phyloP scores from a whole-genome alignment of 1,139 yeast genomes.

The Zygoascus sp. region DNA sequence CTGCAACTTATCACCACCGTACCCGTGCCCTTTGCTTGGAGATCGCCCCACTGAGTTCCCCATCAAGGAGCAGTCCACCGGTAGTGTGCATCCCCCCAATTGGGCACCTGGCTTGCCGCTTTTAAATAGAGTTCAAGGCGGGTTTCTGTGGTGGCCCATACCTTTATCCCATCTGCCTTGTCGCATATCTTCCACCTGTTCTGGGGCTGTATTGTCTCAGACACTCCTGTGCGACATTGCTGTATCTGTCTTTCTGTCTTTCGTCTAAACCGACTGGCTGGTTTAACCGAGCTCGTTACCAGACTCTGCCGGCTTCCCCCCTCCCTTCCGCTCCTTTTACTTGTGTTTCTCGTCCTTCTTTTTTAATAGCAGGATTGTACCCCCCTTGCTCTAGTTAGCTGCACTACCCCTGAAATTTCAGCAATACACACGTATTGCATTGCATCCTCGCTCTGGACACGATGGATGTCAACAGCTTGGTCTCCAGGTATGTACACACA shows the following conservation, averaged over 20 bases:
- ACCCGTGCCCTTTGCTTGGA: background rate
- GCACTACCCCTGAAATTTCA: background rate
- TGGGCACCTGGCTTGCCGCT: background rate
- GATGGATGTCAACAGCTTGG: conserved; percentile 13
- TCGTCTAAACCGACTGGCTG: background rate
- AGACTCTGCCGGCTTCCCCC: background rate
- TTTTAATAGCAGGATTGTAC: background rate
- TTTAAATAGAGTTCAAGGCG: background rate
- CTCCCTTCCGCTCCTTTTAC: background rate
- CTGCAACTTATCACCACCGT: background rate
- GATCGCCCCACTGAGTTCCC: background rate
- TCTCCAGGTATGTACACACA: conserved; percentile 3
- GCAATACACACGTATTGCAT: conserved; percentile 1
- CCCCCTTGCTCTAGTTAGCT: too few species aligned
- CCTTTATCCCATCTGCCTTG: background rate
- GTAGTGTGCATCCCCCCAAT: background rate
- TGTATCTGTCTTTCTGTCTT: background rate
- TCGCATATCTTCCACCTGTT: background rate
- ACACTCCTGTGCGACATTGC: background rate
- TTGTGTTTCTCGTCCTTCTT: background rate
- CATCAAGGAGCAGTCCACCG: background rate
- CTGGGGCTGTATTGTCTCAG: background rate
- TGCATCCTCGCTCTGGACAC: conserved; percentile 1
- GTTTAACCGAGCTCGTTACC: background rate
- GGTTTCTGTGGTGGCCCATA: background rate